phyloP scores from a whole-genome alignment of 75 land plant species.

The Pseudotsuga menziesii region DNA sequence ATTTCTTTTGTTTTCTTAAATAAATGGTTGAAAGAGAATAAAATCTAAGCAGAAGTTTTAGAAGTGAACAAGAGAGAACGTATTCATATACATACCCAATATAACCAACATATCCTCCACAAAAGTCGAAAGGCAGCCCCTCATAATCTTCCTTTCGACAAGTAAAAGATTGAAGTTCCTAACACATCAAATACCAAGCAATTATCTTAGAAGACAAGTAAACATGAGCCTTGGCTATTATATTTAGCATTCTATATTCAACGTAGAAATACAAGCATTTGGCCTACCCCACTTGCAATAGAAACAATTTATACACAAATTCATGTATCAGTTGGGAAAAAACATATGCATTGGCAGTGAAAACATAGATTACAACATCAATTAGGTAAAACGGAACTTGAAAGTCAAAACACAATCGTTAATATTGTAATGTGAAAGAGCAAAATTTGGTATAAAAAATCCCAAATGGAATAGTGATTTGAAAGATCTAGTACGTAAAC shows the following conservation, averaged over 20 bases:
- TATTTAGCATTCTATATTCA: slow-evolving; percentile 4
- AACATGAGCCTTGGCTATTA: neutral
- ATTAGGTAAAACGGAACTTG: neutral
- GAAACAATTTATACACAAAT: slow-evolving; percentile 1
- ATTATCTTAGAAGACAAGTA: neutral
- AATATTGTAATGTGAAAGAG: neutral
- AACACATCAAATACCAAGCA: slow-evolving; percentile 8
- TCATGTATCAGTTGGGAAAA: neutral
- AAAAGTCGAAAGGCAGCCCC: slow-evolving; percentile 91
- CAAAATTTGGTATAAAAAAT: too few relatives aligned
- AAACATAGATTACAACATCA: too few relatives aligned
- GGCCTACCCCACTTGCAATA: neutral
- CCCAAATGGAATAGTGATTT: too few relatives aligned
- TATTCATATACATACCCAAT: slow-evolving; percentile 56
- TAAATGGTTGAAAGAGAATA: neutral
- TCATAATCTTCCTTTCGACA: slow-evolving; percentile 60
- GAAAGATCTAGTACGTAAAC: too few relatives aligned
- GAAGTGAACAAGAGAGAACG: neutral
- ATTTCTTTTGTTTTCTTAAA: neutral
- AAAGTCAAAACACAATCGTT: neutral
- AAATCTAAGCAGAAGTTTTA: neutral
- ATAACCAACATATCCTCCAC: slow-evolving; percentile 95
- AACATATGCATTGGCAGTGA: neutral
- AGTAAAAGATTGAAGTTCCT: slow-evolving; percentile 67
- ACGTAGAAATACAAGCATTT: neutral